Conservation (phyloP, 2,329 filamentous ascomycete genomes). For the Nectriaceae sp. region DNA sequence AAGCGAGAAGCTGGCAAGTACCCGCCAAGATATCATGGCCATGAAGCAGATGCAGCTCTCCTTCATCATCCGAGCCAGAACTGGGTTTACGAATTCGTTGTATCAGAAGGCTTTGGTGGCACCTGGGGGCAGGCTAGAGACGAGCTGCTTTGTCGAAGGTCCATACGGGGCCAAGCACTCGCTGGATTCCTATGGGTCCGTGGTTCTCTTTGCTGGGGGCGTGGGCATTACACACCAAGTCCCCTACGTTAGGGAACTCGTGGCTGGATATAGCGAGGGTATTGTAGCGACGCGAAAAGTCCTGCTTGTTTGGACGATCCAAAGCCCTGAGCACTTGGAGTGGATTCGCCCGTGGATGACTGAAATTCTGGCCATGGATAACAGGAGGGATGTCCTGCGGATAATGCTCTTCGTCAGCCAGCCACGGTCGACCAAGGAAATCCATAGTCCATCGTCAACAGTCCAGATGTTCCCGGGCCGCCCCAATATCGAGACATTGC, state of each 20-base stretch:
- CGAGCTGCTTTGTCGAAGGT: conserved; percentile 71
- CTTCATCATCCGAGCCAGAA: conserved; percentile 72
- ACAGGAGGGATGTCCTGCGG: conserved; percentile 70
- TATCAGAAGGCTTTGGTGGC: conserved; percentile 67
- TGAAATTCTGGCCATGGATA: conserved; percentile 73
- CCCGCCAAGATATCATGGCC: conserved; percentile 57
- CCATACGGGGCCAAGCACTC: conserved; percentile 74
- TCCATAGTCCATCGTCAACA: conserved; percentile 73
- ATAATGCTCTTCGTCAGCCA: conserved; percentile 79
- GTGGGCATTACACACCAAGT: conserved; percentile 82
- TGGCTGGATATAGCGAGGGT: conserved; percentile 67
- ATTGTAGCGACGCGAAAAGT: conserved; percentile 72
- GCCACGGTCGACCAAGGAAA: conserved; percentile 76
- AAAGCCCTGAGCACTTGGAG: conserved; percentile 77
- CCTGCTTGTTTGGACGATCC: conserved; percentile 77
- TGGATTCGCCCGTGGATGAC: conserved; percentile 88
- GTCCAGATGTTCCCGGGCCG: conserved; percentile 85
- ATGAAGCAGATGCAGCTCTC: conserved; percentile 67
- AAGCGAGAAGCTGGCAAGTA: conserved; percentile 59
- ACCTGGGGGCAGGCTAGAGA: conserved; percentile 61
- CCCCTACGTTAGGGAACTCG: conserved; percentile 72
- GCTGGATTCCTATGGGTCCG: conserved; percentile 75
- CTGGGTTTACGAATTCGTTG: conserved; percentile 71
- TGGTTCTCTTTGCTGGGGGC: conserved; percentile 77
- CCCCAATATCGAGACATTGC: conserved; percentile 71